Evolutionary conservation across 2,329 filamentous ascomycete species (phyloP), one percentile per base, ranked within the genome.

Genomic region (Xylaria sp.): DNA sequence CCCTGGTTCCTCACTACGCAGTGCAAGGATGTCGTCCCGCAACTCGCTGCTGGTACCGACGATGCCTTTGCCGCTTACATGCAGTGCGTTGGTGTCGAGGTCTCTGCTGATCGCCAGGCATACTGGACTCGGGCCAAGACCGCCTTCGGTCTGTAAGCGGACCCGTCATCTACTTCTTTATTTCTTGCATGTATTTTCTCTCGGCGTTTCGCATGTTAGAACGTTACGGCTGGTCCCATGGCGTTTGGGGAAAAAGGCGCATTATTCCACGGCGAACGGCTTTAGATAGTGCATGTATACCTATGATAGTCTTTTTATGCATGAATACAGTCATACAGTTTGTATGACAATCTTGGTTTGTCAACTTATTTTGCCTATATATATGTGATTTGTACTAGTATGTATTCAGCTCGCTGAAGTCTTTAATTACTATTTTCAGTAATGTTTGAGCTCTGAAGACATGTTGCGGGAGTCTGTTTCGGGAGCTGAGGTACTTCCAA

Each of bases 1-100:
- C 74, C 85, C 2, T 89, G 87, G 87, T 88, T 83, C 78, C 73
- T 86, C 28, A 75, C 75, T 0, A 84, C 78, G 1, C 76, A 86
- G 76, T 88, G 86, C 75, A 9, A 68, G 0, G 70, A 71, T 2
- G 80, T 84, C 51, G 74, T 78, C 13, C 28, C 73, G 0, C 74
- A 70, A 31, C 79, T 88, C 48, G 69, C 74, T n/a, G 48, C 63
- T 1, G 79, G 81, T 64, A 72, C 77, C 12, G 83, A 87, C 25
- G 76, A 69, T 0, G 86, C 82, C 1, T 88, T 83, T 68, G 39
- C 64, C 2, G 75, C 76, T 0, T 88, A 88, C 75, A 85, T 87
- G 81, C 61, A 49, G 1, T 89, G 86, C 64, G 81, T 88, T 15
- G 83, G 81, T 1, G 79, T 81, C 2, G 33, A 71, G 0, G 68